A percentile compares a stretch with the other conserved stretches of the same genome.
Conservation (phyloP, 768 basidiomycete genomes). For the Dacryopinax spathularia region DNA sequence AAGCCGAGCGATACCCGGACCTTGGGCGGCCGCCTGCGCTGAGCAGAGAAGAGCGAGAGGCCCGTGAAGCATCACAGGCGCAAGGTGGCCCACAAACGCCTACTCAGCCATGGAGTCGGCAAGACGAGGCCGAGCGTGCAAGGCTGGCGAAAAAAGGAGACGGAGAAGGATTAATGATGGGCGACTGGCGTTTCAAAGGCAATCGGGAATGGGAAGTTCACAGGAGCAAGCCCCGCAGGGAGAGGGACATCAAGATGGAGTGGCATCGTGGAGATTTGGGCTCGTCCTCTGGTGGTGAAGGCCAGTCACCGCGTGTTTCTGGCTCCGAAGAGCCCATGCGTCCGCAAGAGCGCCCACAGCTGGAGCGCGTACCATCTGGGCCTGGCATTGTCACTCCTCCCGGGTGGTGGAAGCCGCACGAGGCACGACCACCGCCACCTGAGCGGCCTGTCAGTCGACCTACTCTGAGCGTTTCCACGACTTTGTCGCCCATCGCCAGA, state of each 20-base stretch:
- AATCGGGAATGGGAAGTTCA: slow-evolving; percentile 1
- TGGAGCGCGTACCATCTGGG: not conserved
- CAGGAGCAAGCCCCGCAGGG: not conserved
- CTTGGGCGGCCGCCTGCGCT: not conserved
- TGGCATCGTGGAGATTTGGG: too few species aligned
- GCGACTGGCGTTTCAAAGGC: not conserved
- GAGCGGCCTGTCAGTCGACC: not conserved
- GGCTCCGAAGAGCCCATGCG: not conserved
- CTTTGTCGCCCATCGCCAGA: not conserved
- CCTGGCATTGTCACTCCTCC: not conserved
- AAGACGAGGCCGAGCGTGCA: not conserved
- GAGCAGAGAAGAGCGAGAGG: not conserved
- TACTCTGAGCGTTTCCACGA: not conserved
- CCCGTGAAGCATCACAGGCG: not conserved
- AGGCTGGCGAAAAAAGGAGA: not conserved
- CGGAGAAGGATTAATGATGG: not conserved
- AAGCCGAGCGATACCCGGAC: not conserved
- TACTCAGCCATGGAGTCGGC: not conserved
- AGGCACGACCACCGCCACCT: not conserved
- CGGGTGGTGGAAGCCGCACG: not conserved
- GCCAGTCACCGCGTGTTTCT: too few species aligned
- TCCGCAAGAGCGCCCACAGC: not conserved
- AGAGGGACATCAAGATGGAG: too few species aligned
- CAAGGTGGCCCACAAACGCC: not conserved
- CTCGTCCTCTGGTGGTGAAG: too few species aligned